Evolutionary conservation across 129 eudicot genomes (phyloP).

Genomic region (Pseudognaphalium luteoalbum): DNA sequence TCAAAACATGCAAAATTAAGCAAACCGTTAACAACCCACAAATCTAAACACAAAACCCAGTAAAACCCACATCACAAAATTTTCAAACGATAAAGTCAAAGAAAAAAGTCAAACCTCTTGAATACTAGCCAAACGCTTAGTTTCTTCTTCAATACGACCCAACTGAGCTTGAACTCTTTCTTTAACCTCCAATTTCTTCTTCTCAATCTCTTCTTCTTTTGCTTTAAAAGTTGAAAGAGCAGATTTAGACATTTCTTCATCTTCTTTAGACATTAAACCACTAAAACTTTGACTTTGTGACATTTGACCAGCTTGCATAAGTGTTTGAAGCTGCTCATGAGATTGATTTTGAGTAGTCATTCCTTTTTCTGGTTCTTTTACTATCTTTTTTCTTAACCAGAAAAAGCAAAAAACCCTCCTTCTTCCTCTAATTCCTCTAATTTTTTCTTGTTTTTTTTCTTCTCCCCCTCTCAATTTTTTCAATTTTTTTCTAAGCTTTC

Average conservation of each 20-base stretch:
- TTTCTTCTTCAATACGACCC: constrained; percentile 84
- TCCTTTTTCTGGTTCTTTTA: constrained; percentile 40
- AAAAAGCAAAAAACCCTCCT: constrained; percentile 43
- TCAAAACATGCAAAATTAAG: constrained; percentile 7
- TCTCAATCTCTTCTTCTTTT: constrained; percentile 93
- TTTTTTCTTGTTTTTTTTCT: constrained; percentile 20
- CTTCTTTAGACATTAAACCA: constrained; percentile 62
- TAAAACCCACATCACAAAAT: constrained; percentile 10
- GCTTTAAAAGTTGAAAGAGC: constrained; percentile 82
- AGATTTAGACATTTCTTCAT: constrained; percentile 86
- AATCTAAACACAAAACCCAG: constrained; percentile 9
- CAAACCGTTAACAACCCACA: constrained; percentile 15
- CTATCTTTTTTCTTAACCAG: constrained; percentile 30
- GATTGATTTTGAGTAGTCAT: constrained; percentile 32
- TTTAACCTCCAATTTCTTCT: constrained; percentile 76
- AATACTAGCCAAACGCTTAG: constrained; percentile 72
- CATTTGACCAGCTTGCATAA: constrained; percentile 59
- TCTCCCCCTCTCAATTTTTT: constrained; percentile 22
- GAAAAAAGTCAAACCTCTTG: constrained; percentile 59
- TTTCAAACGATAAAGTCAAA: neutral
- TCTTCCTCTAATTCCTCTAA: constrained; percentile 39
- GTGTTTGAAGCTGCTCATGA: constrained; percentile 56
- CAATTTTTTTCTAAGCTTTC: constrained; percentile 6
- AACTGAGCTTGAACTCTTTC: constrained; percentile 82
- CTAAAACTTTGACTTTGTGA: constrained; percentile 73